These are phyloP conservation scores for Chlorella variabilis DNA, from an alignment of 163 green algal genomes.

Conservation along the genomic window DNA sequence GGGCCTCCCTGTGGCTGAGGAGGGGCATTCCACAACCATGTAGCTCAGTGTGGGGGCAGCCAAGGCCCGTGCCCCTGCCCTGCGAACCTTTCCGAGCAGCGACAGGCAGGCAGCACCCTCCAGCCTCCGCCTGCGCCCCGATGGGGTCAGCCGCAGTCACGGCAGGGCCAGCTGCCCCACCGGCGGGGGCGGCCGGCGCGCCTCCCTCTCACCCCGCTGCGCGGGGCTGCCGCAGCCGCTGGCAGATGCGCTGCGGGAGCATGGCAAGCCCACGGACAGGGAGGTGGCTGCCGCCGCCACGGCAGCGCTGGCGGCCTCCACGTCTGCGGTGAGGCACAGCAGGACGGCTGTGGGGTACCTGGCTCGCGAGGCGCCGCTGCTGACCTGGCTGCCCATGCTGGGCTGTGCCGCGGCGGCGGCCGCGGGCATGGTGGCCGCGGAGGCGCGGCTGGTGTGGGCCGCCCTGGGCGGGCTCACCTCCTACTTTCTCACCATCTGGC, in stretches of 20 bases:
- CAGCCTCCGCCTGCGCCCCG: too few species aligned
- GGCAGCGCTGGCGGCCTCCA: background rate
- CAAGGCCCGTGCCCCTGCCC: too few species aligned
- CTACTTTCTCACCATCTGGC: conserved; percentile 10
- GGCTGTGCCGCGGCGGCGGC: background rate
- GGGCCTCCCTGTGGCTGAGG: too few species aligned
- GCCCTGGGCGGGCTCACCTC: background rate
- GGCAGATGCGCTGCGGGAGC: background rate
- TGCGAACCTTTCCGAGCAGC: background rate
- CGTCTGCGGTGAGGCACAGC: background rate
- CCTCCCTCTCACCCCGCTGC: background rate
- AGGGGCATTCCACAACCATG: too few species aligned
- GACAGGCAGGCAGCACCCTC: too few species aligned
- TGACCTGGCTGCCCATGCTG: conserved; percentile 25
- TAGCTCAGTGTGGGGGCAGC: too few species aligned
- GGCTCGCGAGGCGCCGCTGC: background rate
- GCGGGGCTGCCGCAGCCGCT: background rate
- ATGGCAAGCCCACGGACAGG: conserved; percentile 1
- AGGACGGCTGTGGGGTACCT: conserved; percentile 17
- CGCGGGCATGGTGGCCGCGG: background rate
- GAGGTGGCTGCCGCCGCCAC: conserved; percentile 5
- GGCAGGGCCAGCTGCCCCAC: too few species aligned
- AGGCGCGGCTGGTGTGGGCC: background rate
- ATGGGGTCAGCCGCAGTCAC: background rate
- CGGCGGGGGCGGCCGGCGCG: too few species aligned